Conservation (phyloP, 176 grass and related monocot species). For the Dendrocalamus sinicus region DNA sequence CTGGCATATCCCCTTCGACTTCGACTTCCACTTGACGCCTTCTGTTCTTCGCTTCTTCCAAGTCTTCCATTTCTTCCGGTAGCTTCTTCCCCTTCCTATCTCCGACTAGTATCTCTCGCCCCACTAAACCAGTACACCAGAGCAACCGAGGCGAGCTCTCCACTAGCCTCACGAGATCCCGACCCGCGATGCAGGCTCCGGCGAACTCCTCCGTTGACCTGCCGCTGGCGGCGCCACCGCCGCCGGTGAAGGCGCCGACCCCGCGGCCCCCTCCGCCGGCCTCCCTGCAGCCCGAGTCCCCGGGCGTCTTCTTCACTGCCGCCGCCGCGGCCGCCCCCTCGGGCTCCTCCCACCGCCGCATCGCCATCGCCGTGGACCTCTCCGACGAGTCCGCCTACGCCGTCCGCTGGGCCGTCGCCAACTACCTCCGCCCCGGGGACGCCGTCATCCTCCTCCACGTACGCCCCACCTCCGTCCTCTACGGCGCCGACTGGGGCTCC, state of each 20-base stretch:
- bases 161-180: conserved; percentile 36
- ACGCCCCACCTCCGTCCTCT: conserved; percentile 80
- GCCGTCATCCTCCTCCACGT: conserved; percentile 94
- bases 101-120: not conserved
- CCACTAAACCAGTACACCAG: not conserved
- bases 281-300: conserved; percentile 71
- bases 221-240: conserved; percentile 51
- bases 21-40: conserved; percentile 41
- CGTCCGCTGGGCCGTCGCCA: conserved; percentile 82
- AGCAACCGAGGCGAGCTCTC: conserved; percentile 25
- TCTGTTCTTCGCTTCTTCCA: conserved; percentile 6
- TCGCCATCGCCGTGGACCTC: conserved; percentile 95
- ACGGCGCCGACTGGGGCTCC: conserved; percentile 95
- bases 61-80: conserved; percentile 46
- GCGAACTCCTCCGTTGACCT: conserved; percentile 51
- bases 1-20: not conserved
- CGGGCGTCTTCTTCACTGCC: conserved; percentile 80
- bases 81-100: conserved; percentile 8
- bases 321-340: conserved; percentile 46
- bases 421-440: conserved; percentile 95
- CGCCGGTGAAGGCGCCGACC: conserved; percentile 67
- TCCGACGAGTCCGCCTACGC: conserved; percentile 83
- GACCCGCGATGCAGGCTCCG: conserved; percentile 49
- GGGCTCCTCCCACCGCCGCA: conserved; percentile 70
- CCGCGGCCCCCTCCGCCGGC: conserved; percentile 54